Evolutionary conservation across 2,329 filamentous ascomycete genomes (phyloP), one percentile per base, ranked within the genome.

Genomic region (Aspergillus glaucus): DNA sequence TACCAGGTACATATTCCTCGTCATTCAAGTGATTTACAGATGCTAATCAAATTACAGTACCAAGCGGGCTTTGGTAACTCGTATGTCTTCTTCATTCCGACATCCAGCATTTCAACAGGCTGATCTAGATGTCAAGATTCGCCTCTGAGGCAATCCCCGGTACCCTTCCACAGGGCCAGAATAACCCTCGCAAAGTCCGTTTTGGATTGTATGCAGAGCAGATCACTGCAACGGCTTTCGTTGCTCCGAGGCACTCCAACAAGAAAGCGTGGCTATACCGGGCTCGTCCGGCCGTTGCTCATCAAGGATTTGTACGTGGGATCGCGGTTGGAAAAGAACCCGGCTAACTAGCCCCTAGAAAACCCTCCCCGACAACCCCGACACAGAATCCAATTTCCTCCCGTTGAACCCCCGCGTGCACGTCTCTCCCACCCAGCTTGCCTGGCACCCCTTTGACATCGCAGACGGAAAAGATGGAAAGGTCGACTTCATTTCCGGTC

Each of bases 201-300:
- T 66, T 64, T 32, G 67, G 67, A 1, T 51, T 70, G 2, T 68
- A 67, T 46, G 63, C 63, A 1, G 64, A 68, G 30, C 64, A 81
- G 61, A 70, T 81, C 4, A 80, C 78, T n/a, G 79, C 78, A 15
- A 81, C 78, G 2, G 77, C 79, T 21, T 82, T 82, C 61, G 77
- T 79, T 39, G 78, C 79, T 12, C 79, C 79, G 6, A 71, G 79
- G 37, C 69, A 75, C 57, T 71, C 75, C 59, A 81, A 81, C 62
- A 75, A 79, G 61, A 79, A 81, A 58, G 72, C 78, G 51, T 82
- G 79, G 79, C 68, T 82, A 15, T 80, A 82, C 56, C 75, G 79
- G 32, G 75, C 78, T 50, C 69, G 79, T 1, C 78, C 79, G 5
- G 77, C 79, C 3, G 77, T 77, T 42, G 75, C 75, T 8, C 79